Evolutionary conservation across 176 grass and related monocot species (phyloP), one percentile per base, ranked within the genome.

Genomic region (Poa annua): DNA sequence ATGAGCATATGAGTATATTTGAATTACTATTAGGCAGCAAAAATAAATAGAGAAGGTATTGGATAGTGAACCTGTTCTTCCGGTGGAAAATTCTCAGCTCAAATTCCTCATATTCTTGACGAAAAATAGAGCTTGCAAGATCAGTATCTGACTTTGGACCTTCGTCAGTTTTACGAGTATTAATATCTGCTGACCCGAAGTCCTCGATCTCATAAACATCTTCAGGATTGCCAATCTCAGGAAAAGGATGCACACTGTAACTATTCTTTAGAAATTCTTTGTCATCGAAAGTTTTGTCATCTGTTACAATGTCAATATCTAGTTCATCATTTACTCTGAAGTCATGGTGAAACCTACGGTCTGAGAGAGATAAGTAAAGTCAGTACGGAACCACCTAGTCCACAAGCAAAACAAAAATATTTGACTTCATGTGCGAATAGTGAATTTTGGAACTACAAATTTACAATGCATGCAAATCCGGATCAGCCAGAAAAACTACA

Each of bases 71-170:
- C 88, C 85, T 90, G 84, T 96, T 99, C 61, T 94, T 99, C 69
- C 93, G 87, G 76, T 94, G 91, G 71, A 99, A 92, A 82, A 99
- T 92, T 86, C 80, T 91, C 89, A 99, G 60, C n/a, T 92, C 85
- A 87, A 96, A 96, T 80, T 76, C 82, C 39, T 99, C 97, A 53
- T 94, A 95, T 88, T 96, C 93, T 42, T 90, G 84, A 64, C 56
- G 36, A 76, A 91, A 94, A 85, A 89, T 81, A 75, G 73, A 83
- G 68, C 93, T 59, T 74, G 48, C 91, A 90, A 83, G 84, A 75
- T 89, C 85, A 75, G 84, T 80, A 66, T 53, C 69, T 3, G 36
- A 33, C 88, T 90, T 90, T 60, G 67, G 56, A 38, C 90, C 88
- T 84, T 88, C 89, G 41, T 65, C 59, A 39, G 81, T 85, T 67